Evolutionary conservation across 441 rosid genomes (phyloP), one percentile per base, ranked within the genome.

Genomic region (Aquilaria agallochum): DNA sequence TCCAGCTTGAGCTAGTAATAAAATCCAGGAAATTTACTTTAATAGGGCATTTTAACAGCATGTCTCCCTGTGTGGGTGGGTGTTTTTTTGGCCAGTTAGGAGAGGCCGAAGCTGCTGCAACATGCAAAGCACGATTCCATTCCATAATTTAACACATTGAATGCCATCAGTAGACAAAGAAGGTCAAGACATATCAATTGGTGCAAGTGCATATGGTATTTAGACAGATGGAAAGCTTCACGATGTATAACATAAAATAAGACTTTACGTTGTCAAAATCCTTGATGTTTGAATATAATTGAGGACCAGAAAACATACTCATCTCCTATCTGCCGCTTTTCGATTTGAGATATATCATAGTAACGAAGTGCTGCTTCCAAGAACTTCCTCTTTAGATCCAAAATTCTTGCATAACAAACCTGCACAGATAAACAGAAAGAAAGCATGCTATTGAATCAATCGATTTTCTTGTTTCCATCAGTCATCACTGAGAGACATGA

Each of bases 321-420:
- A 62, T 95, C 98, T 68, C 92, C 98, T 45, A 90, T 87, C 68
- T 90, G 89, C 50, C 95, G 88, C 85, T 95, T 78, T 80, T 92
- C 98, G 74, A 95, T 95, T 74, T 95, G 98, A 72, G 98, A 92
- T 67, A 92, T 92, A 77, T 84, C 84, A 59, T 92, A 95, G 69
- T 92, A 92, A 46, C 99, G 95, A 52, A 95, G 70, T 70, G 99
- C 99, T 56, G 98, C 98, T 71, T 95, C 99, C 78, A 92, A 74
- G 65, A 95, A 95, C 83, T 95, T 95, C 77, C 98, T 81, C 80
- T 95, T 95, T 66, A 95, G 80, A 78, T 95, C 98, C 89, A 92
- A 81, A 83, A 95, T 88, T 76, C 97, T 87, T 64, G 99, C 98
- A 89, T 90, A 93, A 66, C 96, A 90, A 72, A 92, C 95, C 99